These are phyloP conservation scores for Coemansia sp. DNA, from an alignment of 192 early-diverging fungal species.

Conservation along the genomic window DNA sequence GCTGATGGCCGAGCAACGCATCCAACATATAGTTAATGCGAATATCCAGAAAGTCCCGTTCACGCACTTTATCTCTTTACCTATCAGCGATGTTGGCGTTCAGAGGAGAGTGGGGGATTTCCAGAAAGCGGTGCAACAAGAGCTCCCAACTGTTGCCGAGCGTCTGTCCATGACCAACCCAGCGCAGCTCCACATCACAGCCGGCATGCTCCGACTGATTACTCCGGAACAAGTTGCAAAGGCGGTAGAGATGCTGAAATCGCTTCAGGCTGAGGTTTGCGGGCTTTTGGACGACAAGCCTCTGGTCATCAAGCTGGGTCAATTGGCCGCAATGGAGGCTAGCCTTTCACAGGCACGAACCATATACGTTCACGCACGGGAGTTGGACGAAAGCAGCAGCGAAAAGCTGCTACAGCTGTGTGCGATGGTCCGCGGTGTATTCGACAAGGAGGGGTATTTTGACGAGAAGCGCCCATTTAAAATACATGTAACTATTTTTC, in stretches of 20 bases:
- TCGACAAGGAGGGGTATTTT: constrained; percentile 28
- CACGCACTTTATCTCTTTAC: constrained; percentile 42
- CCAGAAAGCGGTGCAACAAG: neutral
- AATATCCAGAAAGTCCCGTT: constrained; percentile 19
- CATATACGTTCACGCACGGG: constrained; percentile 20
- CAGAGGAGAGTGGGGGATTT: constrained; percentile 25
- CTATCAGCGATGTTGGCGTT: constrained; percentile 15
- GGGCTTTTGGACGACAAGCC: constrained; percentile 7
- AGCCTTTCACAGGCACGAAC: constrained; percentile 10
- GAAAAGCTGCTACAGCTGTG: constrained; percentile 20
- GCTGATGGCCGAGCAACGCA: constrained; percentile 4
- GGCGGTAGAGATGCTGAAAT: constrained; percentile 22
- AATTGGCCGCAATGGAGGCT: constrained; percentile 24
- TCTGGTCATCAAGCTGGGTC: constrained; percentile 17
- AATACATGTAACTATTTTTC: constrained; percentile 26
- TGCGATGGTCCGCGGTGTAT: constrained; percentile 12
- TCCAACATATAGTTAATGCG: constrained; percentile 9
- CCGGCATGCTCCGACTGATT: constrained; percentile 42
- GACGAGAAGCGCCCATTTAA: constrained; percentile 38
- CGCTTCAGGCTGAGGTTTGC: constrained; percentile 12
- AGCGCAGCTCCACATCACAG: constrained; percentile 24
- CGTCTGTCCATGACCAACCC: constrained; percentile 12
- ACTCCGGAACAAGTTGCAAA: constrained; percentile 3
- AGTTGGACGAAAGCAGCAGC: constrained; percentile 1
- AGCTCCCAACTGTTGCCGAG: neutral